Evolutionary conservation across 805 yeast genomes (phyloP), one percentile per base, ranked within the genome.

Genomic region (Komagataella pastoris): DNA sequence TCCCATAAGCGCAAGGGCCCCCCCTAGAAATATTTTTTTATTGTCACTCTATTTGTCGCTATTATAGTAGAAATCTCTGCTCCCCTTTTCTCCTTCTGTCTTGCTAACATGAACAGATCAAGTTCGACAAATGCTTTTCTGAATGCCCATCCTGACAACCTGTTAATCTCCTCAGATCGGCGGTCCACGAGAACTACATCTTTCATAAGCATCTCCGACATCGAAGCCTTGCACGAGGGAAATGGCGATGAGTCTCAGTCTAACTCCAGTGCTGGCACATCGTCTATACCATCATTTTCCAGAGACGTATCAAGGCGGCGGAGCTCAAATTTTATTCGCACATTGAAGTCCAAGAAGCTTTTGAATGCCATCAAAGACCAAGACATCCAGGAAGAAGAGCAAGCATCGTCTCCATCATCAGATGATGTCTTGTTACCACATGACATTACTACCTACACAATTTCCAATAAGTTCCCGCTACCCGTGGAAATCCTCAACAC

Each of bases 401-500:
- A 7, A 10, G 7, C 14, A 8, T 18, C 14, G 5, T 36, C 48
- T 19, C 17, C 18, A n/a, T 36, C 36, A 10, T 18, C 30, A 36
- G 36, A 24, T n/a, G 18, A 24, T 12, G 30, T 47, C 30, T 36
- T 23, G 30, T 24, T 36, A 21, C 48, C 48, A 10, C 49, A 43
- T 17, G 47, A 46, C 49, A 47, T 24, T 17, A 18, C 19, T 7
- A 47, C 48, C 17, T 24, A 44, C 23, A 47, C 47, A 24, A 44
- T 49, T 45, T 24, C 49, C 43, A 49, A 52, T 46, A 21, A 47
- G 24, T 48, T 50, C 50, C 47, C 50, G 1, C 59, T 66, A 40
- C 66, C 70, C 3, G 56, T 60, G 10, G 71, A 66, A 52, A 49
- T 66, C 2, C 57, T 65, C 7, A 66, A 65, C 53, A 62, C 63